A percentile compares a stretch with the other conserved stretches of the same genome.
Evolutionary conservation across 179 eudicot genomes (phyloP).

Genomic region (Carnegiea gigantea): DNA sequence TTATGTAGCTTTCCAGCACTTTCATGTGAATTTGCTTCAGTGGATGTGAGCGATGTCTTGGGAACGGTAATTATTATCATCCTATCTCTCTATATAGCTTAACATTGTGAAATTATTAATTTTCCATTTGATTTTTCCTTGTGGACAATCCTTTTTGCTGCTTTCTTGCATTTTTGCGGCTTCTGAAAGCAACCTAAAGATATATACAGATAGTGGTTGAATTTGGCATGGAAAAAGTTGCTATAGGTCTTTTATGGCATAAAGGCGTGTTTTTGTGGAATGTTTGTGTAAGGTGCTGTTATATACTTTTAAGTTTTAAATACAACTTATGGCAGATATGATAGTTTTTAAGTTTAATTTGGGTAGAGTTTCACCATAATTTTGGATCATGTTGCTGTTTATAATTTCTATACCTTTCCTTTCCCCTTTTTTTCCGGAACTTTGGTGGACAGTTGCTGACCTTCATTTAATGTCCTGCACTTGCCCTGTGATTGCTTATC

Average conservation of each 20-base stretch:
- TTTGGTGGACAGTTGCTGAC: constrained; percentile 8
- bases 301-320: not conserved
- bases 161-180: not conserved
- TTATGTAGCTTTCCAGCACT: constrained; percentile 86
- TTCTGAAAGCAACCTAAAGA: not conserved
- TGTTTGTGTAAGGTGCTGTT: not conserved
- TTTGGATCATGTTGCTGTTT: not conserved
- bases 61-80: constrained; percentile 75
- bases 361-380: not conserved
- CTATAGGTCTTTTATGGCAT: not conserved
- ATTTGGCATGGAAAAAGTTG: not conserved
- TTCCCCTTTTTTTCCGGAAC: not conserved
- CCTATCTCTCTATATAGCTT: constrained; percentile 15
- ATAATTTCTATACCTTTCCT: not conserved
- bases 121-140: not conserved
- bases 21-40: constrained; percentile 98
- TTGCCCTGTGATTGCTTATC: not conserved
- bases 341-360: not conserved
- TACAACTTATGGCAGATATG: not conserved
- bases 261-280: not conserved
- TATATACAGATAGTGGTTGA: not conserved
- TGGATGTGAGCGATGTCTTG: constrained; percentile 93
- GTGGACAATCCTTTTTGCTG: not conserved
- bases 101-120: not conserved
- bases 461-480: not conserved